These are phyloP conservation scores for Mycena alexandri DNA, from an alignment of 768 basidiomycete genomes.

Conservation along the genomic window DNA sequence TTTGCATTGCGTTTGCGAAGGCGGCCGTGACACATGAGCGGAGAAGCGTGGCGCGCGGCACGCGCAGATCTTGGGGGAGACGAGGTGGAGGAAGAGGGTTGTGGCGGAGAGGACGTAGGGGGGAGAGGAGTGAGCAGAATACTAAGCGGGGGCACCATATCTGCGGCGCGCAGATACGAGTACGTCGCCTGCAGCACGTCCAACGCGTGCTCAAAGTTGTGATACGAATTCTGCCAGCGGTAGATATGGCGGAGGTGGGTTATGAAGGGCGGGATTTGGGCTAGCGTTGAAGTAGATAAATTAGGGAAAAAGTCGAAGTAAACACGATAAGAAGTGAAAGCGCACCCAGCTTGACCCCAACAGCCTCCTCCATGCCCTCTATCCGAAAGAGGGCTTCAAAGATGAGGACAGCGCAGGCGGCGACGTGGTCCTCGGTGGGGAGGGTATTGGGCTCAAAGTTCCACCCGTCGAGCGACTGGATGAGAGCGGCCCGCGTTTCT, in stretches of 20 bases:
- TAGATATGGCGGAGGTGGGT: conserved; percentile 93
- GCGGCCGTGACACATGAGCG: conserved; percentile 84
- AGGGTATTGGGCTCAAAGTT: conserved; percentile 91
- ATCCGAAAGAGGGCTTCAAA: conserved; percentile 89
- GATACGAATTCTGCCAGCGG: conserved; percentile 92
- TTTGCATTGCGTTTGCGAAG: conserved; percentile 89
- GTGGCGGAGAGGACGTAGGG: too few relatives aligned
- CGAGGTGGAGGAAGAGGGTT: too few relatives aligned
- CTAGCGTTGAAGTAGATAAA: conserved; percentile 51
- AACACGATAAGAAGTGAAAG: conserved; percentile 35
- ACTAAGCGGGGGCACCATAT: conserved; percentile 83
- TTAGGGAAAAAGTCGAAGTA: too few relatives aligned
- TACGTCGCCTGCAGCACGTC: conserved; percentile 97
- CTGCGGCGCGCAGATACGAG: conserved; percentile 83
- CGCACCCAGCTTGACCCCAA: conserved; percentile 72
- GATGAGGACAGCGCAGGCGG: conserved; percentile 84
- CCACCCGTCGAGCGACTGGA: conserved; percentile 82
- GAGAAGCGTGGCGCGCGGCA: too few relatives aligned
- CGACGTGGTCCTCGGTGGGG: conserved; percentile 78
- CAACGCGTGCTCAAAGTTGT: conserved; percentile 97
- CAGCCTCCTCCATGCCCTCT: conserved; percentile 74
- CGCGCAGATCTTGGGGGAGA: too few relatives aligned
- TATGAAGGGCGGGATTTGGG: conserved; percentile 81
- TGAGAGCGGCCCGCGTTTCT: conserved; percentile 70
- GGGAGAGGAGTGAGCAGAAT: conserved; percentile 75